phyloP scores from a whole-genome alignment of 345 rosid genomes.

The Populus alba region DNA sequence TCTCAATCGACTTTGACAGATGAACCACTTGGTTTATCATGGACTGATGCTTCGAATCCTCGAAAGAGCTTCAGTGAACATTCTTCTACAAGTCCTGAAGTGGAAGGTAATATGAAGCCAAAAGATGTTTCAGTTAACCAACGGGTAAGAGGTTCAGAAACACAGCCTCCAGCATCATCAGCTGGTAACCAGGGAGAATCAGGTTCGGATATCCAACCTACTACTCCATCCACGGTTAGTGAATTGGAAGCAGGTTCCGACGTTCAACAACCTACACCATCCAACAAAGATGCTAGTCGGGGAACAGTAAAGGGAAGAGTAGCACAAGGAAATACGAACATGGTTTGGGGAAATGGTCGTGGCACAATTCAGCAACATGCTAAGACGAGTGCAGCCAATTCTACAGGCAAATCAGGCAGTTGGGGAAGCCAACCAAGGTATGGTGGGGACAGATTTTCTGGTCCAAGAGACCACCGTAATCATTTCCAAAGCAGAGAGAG shows the following conservation, averaged over 20 bases:
- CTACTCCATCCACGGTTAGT: conserved; percentile 8
- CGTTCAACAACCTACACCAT: conserved; percentile 2
- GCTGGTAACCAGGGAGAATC: conserved; percentile 4
- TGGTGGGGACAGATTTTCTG: conserved; percentile 39
- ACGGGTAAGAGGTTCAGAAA: conserved; percentile 46
- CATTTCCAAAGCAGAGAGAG: conserved; percentile 34
- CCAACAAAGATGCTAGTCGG: conserved; percentile 31
- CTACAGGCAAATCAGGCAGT: conserved; percentile 25
- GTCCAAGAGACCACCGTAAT: conserved; percentile 49
- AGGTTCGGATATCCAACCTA: conserved; percentile 12
- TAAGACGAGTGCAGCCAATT: conserved; percentile 30
- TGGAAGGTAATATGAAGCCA: conserved; percentile 37
- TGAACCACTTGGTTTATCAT: neutral
- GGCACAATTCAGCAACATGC: conserved; percentile 36
- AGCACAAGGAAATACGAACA: conserved; percentile 25
- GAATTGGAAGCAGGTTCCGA: conserved; percentile 20
- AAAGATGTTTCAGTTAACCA: conserved; percentile 49
- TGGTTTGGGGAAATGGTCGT: conserved; percentile 39
- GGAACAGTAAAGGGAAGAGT: conserved; percentile 42
- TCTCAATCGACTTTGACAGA: no score
- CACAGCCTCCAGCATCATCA: conserved; percentile 43
- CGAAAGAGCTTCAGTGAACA: conserved; percentile 42
- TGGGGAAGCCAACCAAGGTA: conserved; percentile 58
- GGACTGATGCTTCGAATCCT: conserved; percentile 25
- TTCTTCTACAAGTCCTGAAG: conserved; percentile 44